Conservation (phyloP, 148 eudicot species). For the Silene conica region DNA sequence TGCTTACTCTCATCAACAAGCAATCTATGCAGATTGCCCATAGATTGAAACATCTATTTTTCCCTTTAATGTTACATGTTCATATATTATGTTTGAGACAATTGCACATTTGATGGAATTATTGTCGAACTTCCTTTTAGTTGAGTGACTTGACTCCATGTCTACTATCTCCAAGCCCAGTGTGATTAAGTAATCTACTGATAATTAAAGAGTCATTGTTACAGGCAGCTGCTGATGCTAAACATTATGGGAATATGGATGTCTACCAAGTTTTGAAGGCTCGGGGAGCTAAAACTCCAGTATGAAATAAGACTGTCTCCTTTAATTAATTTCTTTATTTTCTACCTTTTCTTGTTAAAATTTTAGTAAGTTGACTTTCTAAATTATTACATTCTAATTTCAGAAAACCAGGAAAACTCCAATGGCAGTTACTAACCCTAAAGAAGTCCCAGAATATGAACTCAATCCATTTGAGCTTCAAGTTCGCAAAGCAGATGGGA, state of each 20-base stretch:
- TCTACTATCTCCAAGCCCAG: background rate
- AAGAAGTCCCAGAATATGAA: conserved; percentile 97
- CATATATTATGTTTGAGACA: background rate
- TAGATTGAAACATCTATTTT: background rate
- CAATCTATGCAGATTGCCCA: background rate
- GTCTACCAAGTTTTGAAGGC: conserved; percentile 83
- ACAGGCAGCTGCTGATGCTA: conserved; percentile 99
- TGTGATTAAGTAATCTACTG: conserved; percentile 1
- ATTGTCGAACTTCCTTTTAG: background rate
- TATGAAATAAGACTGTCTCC: conserved; percentile 27
- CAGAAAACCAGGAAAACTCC: conserved; percentile 93
- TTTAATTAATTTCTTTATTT: background rate
- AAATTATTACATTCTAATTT: conserved; percentile 11
- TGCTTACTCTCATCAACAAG: background rate
- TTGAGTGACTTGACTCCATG: background rate
- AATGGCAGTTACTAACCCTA: conserved; percentile 90
- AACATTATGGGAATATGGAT: conserved; percentile 79
- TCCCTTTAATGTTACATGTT: background rate
- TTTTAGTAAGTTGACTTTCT: background rate
- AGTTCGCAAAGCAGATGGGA: conserved; percentile 90
- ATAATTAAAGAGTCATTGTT: background rate
- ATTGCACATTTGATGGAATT: background rate
- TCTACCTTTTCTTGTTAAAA: conserved; percentile 1
- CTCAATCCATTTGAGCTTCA: conserved; percentile 96
- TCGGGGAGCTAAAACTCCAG: conserved; percentile 93